These are phyloP conservation scores for Acanthamoeba triangularis DNA, from an alignment of 208 protist genomes.

Conservation along the genomic window DNA sequence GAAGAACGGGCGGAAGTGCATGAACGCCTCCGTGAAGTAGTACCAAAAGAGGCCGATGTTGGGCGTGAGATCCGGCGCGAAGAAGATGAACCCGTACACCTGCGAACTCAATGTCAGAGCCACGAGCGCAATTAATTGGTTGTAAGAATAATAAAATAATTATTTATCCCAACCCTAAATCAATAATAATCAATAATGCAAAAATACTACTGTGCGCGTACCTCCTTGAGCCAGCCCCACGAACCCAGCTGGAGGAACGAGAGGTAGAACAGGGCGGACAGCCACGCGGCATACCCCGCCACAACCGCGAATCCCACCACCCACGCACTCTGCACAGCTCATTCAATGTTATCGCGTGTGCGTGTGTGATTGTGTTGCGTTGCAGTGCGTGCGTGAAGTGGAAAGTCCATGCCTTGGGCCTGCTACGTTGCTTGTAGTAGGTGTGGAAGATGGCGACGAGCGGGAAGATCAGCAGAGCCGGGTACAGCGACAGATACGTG, in stretches of 20 bases:
- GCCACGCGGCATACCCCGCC: constrained; percentile 6
- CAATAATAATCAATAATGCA: too few relatives aligned
- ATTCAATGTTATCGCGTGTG: neutral
- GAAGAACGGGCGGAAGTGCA: constrained; percentile 78
- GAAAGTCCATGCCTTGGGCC: neutral
- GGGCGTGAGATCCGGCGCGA: constrained; percentile 69
- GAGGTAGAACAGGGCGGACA: constrained; percentile 51
- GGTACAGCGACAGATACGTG: constrained; percentile 73
- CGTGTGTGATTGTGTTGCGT: neutral
- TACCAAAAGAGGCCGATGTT: constrained; percentile 80
- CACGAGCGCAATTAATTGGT: neutral
- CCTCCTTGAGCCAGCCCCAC: constrained; percentile 66
- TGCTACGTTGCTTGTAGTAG: constrained; percentile 8
- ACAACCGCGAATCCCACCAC: neutral
- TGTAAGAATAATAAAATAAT: neutral
- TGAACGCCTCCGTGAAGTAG: constrained; percentile 76
- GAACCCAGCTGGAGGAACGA: constrained; percentile 48
- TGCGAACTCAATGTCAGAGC: neutral
- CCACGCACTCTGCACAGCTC: constrained; percentile 8
- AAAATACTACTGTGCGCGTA: too few relatives aligned
- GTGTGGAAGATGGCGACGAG: constrained; percentile 59
- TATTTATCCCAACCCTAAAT: too few relatives aligned
- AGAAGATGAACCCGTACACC: constrained; percentile 76
- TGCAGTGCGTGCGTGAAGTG: neutral
- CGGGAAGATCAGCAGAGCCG: constrained; percentile 56